Evolutionary conservation across 805 yeast genomes (phyloP), one percentile per base, ranked within the genome.

Genomic region (Suhomyces vadensis): DNA sequence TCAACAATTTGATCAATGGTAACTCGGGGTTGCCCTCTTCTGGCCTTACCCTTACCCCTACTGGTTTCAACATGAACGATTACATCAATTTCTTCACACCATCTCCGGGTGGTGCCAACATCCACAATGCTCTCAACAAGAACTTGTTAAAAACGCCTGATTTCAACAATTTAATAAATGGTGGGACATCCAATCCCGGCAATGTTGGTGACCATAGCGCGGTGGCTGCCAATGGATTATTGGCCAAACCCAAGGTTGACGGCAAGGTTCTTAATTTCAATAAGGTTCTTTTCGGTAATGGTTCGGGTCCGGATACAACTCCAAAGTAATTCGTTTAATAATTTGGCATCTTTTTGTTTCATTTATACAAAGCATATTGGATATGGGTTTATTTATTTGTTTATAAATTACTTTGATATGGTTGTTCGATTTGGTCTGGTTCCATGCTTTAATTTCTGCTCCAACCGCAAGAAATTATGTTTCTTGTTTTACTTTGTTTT

Each of bases 81-180:
- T 87, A 86, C 60, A 85, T 88, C 29, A 85, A 87, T 58, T 74
- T 85, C 50, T 83, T 83, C 58, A 82, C 91, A 1, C 94, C 94
- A 3, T 81, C 87, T 7, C 86, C 86, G 2, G 71, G 73, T 7
- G 42, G 46, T 1, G 49, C 48, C 13, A 44, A 41, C 11, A 42
- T 44, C 13, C 46, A 37, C 19, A 33, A 35, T 8, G 35, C 47
- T 19, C 31, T 41, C 19, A 39, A 44, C 49, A 35, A 61, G 54
- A 63, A 61, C 43, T 58, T 70, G 33, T 53, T 69, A 47, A 65
- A 65, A 44, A 69, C 75, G 3, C 75, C 76, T 2, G 75, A 71
- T 53, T 68, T 69, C 48, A 67, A 68, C 41, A 63, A 59, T 33
- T 55, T 64, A 42, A 43, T 64, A 27, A 50, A 51, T 39, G 51